A percentile compares a stretch with the other conserved stretches of the same genome.
Evolutionary conservation across 2,329 filamentous ascomycete species (phyloP).

Genomic region (Stachybotrys chlorohalonatus): DNA sequence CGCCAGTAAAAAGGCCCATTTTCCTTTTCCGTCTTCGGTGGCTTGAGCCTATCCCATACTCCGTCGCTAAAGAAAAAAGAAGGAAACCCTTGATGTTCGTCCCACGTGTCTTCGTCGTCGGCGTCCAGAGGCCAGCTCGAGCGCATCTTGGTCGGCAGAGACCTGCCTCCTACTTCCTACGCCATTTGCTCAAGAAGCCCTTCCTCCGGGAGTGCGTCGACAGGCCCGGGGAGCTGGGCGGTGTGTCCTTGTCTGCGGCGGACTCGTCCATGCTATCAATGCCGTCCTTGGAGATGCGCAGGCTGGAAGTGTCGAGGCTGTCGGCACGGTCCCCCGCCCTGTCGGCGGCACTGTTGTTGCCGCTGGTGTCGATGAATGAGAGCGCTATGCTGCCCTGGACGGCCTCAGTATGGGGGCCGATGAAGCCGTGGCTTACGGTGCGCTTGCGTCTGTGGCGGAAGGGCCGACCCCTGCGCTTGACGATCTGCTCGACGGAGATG

Average conservation of each 20-base stretch:
- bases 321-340: slow-evolving; percentile 10
- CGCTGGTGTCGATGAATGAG: slow-evolving; percentile 12
- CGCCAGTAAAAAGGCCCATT: neutral
- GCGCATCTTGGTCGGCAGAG: neutral
- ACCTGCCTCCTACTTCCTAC: slow-evolving; percentile 7
- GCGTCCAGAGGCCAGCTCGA: neutral
- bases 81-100: slow-evolving; percentile 3
- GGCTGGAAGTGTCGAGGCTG: slow-evolving; percentile 17
- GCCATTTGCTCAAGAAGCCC: slow-evolving; percentile 14
- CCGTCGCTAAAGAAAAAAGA: slow-evolving; percentile 10
- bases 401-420: slow-evolving; percentile 25
- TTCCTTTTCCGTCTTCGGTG: neutral
- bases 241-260: slow-evolving; percentile 21
- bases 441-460: slow-evolving; percentile 38
- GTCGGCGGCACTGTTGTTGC: slow-evolving; percentile 11
- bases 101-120: neutral
- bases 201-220: slow-evolving; percentile 15
- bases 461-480: slow-evolving; percentile 34
- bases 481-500: slow-evolving; percentile 31
- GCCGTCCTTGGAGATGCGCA: slow-evolving; percentile 26
- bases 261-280: slow-evolving; percentile 25
- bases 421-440: slow-evolving; percentile 36
- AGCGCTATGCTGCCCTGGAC: slow-evolving; percentile 24
- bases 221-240: slow-evolving; percentile 25
- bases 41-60: slow-evolving; percentile 5